Conservation (phyloP, 768 basidiomycete genomes). For the Strobilomyces echinocephalus region DNA sequence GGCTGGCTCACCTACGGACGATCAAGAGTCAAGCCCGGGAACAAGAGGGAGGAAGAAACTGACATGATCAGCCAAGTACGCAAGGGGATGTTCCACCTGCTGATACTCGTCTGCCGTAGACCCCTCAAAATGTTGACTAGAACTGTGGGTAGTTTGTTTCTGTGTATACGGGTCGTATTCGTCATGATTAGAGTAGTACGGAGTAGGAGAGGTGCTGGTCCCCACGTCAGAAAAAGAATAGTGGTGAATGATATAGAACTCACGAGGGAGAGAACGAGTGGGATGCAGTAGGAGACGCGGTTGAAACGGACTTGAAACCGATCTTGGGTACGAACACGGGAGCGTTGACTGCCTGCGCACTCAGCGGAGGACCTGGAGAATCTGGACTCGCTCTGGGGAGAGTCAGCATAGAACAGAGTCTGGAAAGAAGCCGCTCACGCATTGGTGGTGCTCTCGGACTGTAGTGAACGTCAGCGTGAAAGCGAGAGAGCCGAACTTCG, state of each 20-base stretch:
- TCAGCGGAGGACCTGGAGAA: conserved; percentile 41
- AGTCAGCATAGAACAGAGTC: conserved; percentile 2
- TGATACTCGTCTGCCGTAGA: conserved; percentile 20
- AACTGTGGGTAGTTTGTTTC: background rate
- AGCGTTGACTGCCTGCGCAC: conserved; percentile 72
- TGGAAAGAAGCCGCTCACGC: conserved; percentile 21
- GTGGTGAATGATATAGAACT: background rate
- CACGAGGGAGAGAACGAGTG: conserved; percentile 31
- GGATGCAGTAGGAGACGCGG: conserved; percentile 17
- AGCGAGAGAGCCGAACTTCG: conserved; percentile 5
- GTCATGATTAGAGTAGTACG: conserved; percentile 29
- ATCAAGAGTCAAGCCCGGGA: background rate
- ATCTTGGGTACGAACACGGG: conserved; percentile 80
- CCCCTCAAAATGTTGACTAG: conserved; percentile 13
- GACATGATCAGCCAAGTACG: conserved; percentile 22
- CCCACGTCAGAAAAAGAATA: conserved; percentile 7
- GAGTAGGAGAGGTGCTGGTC: conserved; percentile 26
- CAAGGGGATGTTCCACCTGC: conserved; percentile 15
- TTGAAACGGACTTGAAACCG: conserved; percentile 37
- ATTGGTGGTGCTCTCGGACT: conserved; percentile 21
- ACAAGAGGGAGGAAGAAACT: conserved; percentile 3
- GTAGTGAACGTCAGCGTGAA: conserved; percentile 13
- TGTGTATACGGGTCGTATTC: conserved; percentile 37
- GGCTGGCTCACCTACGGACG: conserved; percentile 15
- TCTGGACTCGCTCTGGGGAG: conserved; percentile 37